Percentiles rank a stretch among this genome's conserved stretches.
These are phyloP conservation scores for Strobilomyces echinocephalus DNA, from an alignment of 768 basidiomycete species.

Conservation along the genomic window DNA sequence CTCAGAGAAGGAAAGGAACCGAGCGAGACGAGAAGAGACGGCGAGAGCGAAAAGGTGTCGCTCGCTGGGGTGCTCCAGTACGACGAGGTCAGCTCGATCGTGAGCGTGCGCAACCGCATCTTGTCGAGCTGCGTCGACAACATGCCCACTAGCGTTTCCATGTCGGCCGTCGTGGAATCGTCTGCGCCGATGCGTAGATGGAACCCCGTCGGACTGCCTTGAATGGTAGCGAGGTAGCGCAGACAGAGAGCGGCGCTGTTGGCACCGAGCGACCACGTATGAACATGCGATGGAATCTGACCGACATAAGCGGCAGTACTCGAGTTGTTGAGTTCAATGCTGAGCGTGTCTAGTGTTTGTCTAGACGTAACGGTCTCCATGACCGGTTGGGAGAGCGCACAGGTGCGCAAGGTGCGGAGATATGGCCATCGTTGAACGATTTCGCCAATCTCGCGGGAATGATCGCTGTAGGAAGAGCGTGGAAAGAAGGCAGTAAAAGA, in stretches of 20 bases:
- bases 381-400: slow-evolving; percentile 18
- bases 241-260: slow-evolving; percentile 21
- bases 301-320: slow-evolving; percentile 17
- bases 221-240: slow-evolving; percentile 19
- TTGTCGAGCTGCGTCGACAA: slow-evolving; percentile 15
- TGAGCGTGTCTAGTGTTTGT: slow-evolving; percentile 15
- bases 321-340: slow-evolving; percentile 27
- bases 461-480: slow-evolving; percentile 24
- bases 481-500: slow-evolving; percentile 26
- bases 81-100: slow-evolving; percentile 24
- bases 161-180: slow-evolving; percentile 19
- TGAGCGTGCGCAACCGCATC: slow-evolving; percentile 6
- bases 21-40: slow-evolving; percentile 12
- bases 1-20: slow-evolving; percentile 12
- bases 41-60: slow-evolving; percentile 21
- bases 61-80: slow-evolving; percentile 24
- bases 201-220: slow-evolving; percentile 15
- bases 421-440: slow-evolving; percentile 21
- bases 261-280: slow-evolving; percentile 20
- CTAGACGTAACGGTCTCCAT: slow-evolving; percentile 18
- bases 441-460: slow-evolving; percentile 23
- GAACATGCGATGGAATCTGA: slow-evolving; percentile 14
- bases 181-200: slow-evolving; percentile 23
- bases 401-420: slow-evolving; percentile 15
- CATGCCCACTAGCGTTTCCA: slow-evolving; percentile 9